Evolutionary conservation across 768 basidiomycete genomes (phyloP), one percentile per base, ranked within the genome.

Genomic region (Suillus luteus): DNA sequence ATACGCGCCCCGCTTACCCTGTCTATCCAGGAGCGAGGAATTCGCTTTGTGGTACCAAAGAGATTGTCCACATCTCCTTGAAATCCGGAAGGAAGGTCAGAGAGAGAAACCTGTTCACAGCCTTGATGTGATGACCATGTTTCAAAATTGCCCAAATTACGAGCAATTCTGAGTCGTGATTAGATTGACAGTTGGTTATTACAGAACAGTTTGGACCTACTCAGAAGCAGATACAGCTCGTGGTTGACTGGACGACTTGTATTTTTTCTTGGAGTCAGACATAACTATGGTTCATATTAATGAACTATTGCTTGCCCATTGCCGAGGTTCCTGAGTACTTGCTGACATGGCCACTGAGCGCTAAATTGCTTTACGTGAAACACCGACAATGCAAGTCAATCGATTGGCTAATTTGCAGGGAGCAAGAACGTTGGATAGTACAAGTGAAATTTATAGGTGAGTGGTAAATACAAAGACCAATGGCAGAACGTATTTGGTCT

Each of bases 111-210:
- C 63, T 84, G 81, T 67, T 84, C 83, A 65, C 81, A 82, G 48
- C 77, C 70, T 65, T 86, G 83, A 67, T 81, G 75, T 1, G 77
- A 74, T 8, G 79, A 75, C 85, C 85, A 86, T 5, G 76, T 81
- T 64, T 86, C 85, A 60, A 84, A 86, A 65, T 75, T 74, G 55
- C 76, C 76, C 24, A 77, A 65, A 72, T 82, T 84, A 33, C 78
- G 78, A 31, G 85, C 82, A 63, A 86, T 83, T 66, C 83, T 85
- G 59, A 46, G 11, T 44, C 14, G 22, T 71, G 22, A 65, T 63
- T 35, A 41, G 15, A 14, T 49, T 43, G 38, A 40, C 31, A 31
- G 4, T 4, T 35, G 33, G 41, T 31, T 22, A 54, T 48, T 57
- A 55, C 22, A 24, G 33, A 19, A 51, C 17, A 59, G 57, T 49